These are phyloP conservation scores for Breviolum minutum DNA, from an alignment of 73 alveolate species.

Conservation along the genomic window DNA sequence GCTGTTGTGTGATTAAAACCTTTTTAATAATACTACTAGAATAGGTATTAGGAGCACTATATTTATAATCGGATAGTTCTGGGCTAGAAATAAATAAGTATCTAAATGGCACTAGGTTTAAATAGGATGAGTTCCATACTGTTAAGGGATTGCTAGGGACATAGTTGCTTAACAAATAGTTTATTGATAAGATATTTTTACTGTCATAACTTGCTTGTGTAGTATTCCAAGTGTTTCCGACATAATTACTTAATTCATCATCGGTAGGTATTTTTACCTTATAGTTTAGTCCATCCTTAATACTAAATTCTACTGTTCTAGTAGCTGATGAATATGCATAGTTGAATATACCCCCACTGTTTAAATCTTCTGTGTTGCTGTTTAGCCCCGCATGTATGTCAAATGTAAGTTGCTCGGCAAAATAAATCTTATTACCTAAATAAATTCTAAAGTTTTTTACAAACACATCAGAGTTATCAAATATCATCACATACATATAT, in stretches of 20 bases:
- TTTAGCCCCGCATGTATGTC: not conserved
- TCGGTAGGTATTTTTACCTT: not conserved
- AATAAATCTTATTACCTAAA: not conserved
- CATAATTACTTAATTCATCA: not conserved
- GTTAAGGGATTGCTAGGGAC: too few species aligned
- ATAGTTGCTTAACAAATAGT: too few species aligned
- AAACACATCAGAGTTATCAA: not conserved
- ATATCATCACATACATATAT: not conserved
- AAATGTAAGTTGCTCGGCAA: not conserved
- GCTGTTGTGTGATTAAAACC: not conserved
- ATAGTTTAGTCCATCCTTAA: not conserved
- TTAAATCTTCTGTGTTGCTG: not conserved
- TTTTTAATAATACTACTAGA: not conserved
- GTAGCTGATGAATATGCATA: not conserved
- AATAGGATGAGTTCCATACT: not conserved
- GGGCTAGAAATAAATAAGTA: not conserved
- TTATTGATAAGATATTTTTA: too few species aligned
- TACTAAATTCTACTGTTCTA: not conserved
- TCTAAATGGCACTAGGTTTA: not conserved
- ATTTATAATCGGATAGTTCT: not conserved
- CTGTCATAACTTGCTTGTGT: too few species aligned
- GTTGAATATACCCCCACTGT: not conserved
- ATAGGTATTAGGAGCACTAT: not conserved
- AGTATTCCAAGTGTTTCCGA: not conserved
- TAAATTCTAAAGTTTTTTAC: not conserved